Evolutionary conservation across 2,329 filamentous ascomycete genomes (phyloP).

Genomic region (Pleurostoma richardsiae): DNA sequence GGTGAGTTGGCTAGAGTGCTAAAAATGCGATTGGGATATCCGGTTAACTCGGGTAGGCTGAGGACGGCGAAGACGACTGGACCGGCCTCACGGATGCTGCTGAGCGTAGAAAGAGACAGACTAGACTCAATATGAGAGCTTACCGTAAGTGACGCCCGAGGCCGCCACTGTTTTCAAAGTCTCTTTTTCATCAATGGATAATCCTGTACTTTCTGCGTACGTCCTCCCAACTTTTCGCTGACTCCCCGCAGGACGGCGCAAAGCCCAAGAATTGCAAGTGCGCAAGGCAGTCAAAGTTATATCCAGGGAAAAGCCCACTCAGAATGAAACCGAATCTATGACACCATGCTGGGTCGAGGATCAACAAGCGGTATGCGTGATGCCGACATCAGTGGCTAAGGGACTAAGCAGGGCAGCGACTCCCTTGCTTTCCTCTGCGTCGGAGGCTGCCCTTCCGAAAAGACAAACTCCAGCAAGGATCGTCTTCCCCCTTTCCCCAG

Average conservation of each 20-base stretch:
- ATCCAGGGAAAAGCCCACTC: too few species aligned
- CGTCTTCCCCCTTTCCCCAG: slow-evolving; percentile 15
- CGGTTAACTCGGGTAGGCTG: slow-evolving; percentile 3
- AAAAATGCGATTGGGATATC: not conserved
- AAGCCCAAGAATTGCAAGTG: slow-evolving; percentile 1
- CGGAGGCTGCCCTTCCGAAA: not conserved
- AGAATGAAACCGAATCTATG: too few species aligned
- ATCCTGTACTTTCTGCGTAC: too few species aligned
- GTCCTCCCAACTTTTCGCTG: too few species aligned
- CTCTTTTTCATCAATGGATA: too few species aligned
- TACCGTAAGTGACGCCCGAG: slow-evolving; percentile 18
- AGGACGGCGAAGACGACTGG: slow-evolving; percentile 23
- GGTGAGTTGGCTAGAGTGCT: not conserved
- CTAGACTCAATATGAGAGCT: slow-evolving; percentile 26
- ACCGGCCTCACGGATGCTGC: slow-evolving; percentile 21
- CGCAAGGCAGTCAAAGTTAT: too few species aligned
- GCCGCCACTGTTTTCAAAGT: too few species aligned
- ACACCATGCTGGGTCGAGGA: not conserved
- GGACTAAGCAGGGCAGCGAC: not conserved
- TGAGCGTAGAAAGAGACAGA: slow-evolving; percentile 25
- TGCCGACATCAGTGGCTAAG: not conserved
- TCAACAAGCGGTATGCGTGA: not conserved
- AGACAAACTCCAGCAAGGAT: slow-evolving; percentile 1
- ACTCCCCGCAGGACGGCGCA: slow-evolving; percentile 5
- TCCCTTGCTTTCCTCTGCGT: too few species aligned